Conservation (phyloP, 2,329 filamentous ascomycete species). For the Exophiala bonariae region DNA sequence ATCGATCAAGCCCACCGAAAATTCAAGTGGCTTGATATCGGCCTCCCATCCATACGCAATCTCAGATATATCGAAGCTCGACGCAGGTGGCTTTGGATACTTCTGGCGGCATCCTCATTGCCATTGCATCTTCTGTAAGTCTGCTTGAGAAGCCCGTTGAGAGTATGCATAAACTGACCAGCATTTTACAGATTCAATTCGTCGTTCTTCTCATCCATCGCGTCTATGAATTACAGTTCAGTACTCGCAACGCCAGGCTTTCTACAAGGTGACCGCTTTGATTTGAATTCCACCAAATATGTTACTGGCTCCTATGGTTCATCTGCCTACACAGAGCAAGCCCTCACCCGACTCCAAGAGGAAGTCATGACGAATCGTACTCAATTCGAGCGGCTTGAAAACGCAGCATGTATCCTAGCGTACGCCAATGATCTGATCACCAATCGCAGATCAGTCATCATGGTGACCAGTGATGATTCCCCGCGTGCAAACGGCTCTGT, state of each 20-base stretch:
- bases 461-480: constrained; percentile 3
- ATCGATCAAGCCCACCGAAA: constrained; percentile 33
- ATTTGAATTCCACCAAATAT: not conserved
- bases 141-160: not conserved
- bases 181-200: constrained; percentile 27
- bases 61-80: constrained; percentile 15
- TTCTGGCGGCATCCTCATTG: constrained; percentile 19
- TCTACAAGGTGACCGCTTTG: constrained; percentile 6
- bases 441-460: constrained; percentile 8
- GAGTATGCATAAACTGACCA: not conserved
- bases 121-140: constrained; percentile 26
- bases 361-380: not conserved
- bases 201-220: constrained; percentile 24
- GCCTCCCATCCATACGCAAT: constrained; percentile 30
- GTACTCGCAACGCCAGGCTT: constrained; percentile 13
- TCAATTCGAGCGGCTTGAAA: constrained; percentile 10
- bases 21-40: constrained; percentile 31
- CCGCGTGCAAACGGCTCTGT: not conserved
- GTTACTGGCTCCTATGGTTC: no score
- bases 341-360: not conserved
- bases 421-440: constrained; percentile 8
- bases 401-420: constrained; percentile 2
- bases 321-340: not conserved
- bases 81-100: constrained; percentile 18
- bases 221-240: constrained; percentile 20